Percentiles rank a stretch among this genome's conserved stretches.
Conservation (phyloP, 148 eudicot genomes). For the Rhododendron ferrugineum region DNA sequence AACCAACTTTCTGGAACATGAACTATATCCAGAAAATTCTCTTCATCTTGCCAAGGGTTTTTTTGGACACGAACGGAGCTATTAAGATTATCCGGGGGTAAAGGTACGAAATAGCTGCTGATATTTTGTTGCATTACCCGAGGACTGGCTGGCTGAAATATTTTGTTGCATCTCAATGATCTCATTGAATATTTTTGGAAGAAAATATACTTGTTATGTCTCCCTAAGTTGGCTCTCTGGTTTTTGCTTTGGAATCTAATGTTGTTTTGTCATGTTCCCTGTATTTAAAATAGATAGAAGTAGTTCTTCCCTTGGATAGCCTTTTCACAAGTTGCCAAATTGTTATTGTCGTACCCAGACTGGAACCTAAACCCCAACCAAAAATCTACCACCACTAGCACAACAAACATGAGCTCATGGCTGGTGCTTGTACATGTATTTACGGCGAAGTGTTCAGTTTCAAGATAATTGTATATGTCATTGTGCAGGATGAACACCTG, state of each 20-base stretch:
- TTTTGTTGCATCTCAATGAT: background rate
- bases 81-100: background rate
- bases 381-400: background rate
- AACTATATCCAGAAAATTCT: background rate
- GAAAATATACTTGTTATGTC: background rate
- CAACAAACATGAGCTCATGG: background rate
- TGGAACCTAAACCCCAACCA: background rate
- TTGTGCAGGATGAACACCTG: conserved; percentile 84
- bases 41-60: background rate
- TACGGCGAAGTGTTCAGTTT: background rate
- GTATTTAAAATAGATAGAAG: background rate
- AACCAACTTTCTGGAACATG: background rate
- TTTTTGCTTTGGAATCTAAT: background rate
- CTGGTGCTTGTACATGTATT: background rate
- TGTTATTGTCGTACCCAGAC: background rate
- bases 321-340: conserved; percentile 4
- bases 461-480: conserved; percentile 8
- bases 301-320: background rate
- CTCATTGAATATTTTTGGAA: background rate
- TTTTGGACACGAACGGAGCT: background rate
- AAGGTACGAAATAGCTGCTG: background rate
- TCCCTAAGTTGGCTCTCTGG: background rate
- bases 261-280: background rate
- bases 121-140: background rate
- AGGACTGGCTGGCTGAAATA: background rate